These are phyloP conservation scores for Neofusicoccum ribis DNA, from an alignment of 2,329 filamentous ascomycete genomes.

Conservation along the genomic window DNA sequence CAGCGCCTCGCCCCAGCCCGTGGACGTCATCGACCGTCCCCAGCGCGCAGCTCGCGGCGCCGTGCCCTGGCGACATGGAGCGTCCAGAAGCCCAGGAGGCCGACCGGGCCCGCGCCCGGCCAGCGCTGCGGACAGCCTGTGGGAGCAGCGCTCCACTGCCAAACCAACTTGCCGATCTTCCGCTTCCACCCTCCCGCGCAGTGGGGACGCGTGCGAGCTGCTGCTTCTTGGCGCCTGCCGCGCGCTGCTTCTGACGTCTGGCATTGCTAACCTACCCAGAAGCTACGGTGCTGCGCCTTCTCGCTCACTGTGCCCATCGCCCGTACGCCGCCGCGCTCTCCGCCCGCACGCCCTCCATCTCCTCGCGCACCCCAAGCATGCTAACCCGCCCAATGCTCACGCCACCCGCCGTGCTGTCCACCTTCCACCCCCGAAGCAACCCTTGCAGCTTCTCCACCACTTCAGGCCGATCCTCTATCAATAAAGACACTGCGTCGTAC, in stretches of 20 bases:
- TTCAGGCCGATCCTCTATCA: conserved; percentile 71
- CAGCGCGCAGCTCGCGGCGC: neutral
- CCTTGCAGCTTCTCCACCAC: conserved; percentile 61
- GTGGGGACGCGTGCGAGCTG: conserved; percentile 12
- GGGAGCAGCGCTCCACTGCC: neutral
- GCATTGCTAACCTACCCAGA: conserved; percentile 5
- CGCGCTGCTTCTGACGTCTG: conserved; percentile 1
- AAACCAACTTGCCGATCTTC: conserved; percentile 17
- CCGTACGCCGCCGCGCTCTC: conserved; percentile 44
- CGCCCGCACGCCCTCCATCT: conserved; percentile 63
- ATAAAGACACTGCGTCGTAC: conserved; percentile 81
- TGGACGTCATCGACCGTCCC: neutral
- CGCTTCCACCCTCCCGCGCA: conserved; percentile 12
- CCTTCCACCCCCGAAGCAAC: conserved; percentile 67
- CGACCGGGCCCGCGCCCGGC: neutral
- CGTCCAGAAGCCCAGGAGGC: neutral
- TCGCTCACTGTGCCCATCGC: conserved; percentile 36
- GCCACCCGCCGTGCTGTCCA: conserved; percentile 35
- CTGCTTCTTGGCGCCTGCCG: conserved; percentile 3
- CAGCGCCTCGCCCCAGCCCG: neutral
- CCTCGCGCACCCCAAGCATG: conserved; percentile 68
- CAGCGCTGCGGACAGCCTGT: neutral
- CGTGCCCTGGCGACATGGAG: neutral
- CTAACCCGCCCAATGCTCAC: conserved; percentile 63
- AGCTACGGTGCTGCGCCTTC: neutral